phyloP scores from a whole-genome alignment of 495 filamentous ascomycete genomes.

The Lindgomyces ingoldianus region DNA sequence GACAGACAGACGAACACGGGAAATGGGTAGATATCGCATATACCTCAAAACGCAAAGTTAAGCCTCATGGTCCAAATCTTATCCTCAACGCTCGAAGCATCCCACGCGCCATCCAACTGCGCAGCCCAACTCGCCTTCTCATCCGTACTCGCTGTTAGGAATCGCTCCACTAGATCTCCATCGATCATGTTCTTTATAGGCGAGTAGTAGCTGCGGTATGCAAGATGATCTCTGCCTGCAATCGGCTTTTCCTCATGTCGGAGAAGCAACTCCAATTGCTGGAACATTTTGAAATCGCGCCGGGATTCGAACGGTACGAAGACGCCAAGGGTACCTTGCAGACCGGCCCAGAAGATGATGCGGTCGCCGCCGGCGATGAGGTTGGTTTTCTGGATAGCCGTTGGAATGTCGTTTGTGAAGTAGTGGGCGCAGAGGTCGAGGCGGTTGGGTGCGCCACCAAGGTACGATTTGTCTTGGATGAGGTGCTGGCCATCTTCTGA shows the following conservation, averaged over 20 bases:
- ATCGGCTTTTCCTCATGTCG: constrained; percentile 80
- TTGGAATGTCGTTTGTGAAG: constrained; percentile 89
- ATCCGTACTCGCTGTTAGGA: constrained; percentile 74
- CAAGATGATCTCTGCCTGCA: constrained; percentile 89
- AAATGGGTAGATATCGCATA: too few relatives aligned
- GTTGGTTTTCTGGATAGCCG: constrained; percentile 82
- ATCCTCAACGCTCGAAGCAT: background rate
- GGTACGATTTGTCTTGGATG: constrained; percentile 80
- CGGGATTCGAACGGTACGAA: constrained; percentile 85
- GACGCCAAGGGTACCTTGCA: constrained; percentile 91
- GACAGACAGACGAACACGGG: too few relatives aligned
- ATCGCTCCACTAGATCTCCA: constrained; percentile 96
- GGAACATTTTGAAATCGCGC: constrained; percentile 97
- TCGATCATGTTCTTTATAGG: constrained; percentile 97
- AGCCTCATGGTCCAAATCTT: background rate
- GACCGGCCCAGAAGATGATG: constrained; percentile 87
- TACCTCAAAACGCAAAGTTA: background rate
- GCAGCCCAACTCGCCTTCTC: constrained; percentile 93
- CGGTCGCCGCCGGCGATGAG: constrained; percentile 90
- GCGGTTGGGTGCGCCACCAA: constrained; percentile 84
- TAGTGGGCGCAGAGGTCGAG: constrained; percentile 82
- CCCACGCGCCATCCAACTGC: constrained; percentile 69
- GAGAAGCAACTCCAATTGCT: constrained; percentile 84
- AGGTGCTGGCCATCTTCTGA: constrained; percentile 88
- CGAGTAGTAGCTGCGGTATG: constrained; percentile 94